These are phyloP conservation scores for Solanum chmielewskii DNA, from an alignment of 257 asterid species.

Conservation along the genomic window DNA sequence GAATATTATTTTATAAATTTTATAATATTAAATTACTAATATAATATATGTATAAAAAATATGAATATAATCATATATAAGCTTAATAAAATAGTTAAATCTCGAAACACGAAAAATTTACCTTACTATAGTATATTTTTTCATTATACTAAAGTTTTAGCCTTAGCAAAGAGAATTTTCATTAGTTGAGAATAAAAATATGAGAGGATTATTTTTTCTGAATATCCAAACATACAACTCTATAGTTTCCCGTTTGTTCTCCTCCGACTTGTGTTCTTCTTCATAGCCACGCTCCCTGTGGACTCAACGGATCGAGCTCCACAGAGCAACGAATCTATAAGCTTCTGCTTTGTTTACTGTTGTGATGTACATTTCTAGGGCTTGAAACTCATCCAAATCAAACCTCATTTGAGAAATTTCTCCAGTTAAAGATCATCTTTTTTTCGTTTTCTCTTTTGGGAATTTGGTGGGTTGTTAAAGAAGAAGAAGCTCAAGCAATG, in stretches of 20 bases:
- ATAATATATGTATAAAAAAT: too few species aligned
- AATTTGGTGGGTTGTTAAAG: neutral
- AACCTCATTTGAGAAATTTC: neutral
- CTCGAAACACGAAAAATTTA: too few species aligned
- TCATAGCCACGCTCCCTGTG: neutral
- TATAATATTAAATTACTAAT: too few species aligned
- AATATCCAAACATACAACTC: neutral
- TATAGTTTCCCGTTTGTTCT: neutral
- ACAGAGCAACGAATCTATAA: neutral
- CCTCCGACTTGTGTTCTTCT: neutral
- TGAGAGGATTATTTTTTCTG: neutral
- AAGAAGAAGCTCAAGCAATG: slow-evolving; percentile 20
- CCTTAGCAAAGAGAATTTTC: neutral
- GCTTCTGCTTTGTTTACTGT: neutral
- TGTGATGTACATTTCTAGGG: neutral
- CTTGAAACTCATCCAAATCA: neutral
- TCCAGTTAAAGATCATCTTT: neutral
- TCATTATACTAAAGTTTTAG: too few species aligned
- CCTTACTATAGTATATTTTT: too few species aligned
- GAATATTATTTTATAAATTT: too few species aligned
- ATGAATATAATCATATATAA: too few species aligned
- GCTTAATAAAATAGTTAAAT: too few species aligned
- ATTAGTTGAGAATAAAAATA: neutral
- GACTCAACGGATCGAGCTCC: neutral
- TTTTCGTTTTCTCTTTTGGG: neutral